Evolutionary conservation across 192 early-diverging fungal genomes (phyloP), one percentile per base, ranked within the genome.

Genomic region (Backusella luteola): DNA sequence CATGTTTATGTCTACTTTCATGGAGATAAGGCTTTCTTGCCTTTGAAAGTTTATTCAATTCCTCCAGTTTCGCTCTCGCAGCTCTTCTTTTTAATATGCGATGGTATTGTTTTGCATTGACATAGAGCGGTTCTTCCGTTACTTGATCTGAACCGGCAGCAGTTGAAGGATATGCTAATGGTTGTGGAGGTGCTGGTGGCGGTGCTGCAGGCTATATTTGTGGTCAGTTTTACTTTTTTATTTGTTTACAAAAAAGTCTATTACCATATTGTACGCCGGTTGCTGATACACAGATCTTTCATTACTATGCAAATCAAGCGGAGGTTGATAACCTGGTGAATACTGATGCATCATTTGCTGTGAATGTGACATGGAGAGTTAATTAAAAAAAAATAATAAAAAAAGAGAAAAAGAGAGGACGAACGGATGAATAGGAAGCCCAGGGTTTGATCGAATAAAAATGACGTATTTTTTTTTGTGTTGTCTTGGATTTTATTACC

Each of bases 81-180:
- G 96, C 96, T 69, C 98, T 85, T 38, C 98, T 90, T 81, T 96
- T 96, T 56, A 99, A 84, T 80, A 99, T 99, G 17, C 98, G 91
- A 79, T 98, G 95, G 83, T 97, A 99, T 83, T 99, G 98, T 85
- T 98, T 98, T 34, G 97, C 96, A 84, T 99, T 99, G 36, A 99
- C 98, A 82, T 96, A 98, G 36, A 98, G 85, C 5, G 96, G 96
- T 41, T 97, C 93, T 46, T 87, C 82, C 19, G 46, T n/a, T 21
- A 73, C 75, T 59, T 59, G 53, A 59, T 59, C 53, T 15, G 79
- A 34, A 52, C 56, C 26, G 4, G 76, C 21, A 21, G 77, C n/a
- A 59, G 76, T 11, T 21, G 53, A 0, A 8, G 53, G 53, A 59
- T 59, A 59, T 59, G 21, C 23, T 59, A 59, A 23, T 59, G 53